Conservation (phyloP, 2,329 filamentous ascomycete genomes). For the Curvularia spicifera region DNA sequence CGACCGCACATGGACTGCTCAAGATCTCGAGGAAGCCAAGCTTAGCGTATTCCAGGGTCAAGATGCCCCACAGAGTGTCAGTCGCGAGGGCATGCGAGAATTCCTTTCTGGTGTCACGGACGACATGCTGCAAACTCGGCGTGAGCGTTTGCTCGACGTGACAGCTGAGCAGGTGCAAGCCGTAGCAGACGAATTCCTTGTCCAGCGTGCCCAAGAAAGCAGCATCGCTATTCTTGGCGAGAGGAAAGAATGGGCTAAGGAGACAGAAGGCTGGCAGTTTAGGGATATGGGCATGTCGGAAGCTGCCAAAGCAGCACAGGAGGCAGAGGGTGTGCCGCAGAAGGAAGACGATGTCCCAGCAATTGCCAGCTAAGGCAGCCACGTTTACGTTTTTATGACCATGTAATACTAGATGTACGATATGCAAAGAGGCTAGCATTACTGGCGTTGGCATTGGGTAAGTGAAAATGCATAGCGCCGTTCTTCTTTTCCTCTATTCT, state of each 20-base stretch:
- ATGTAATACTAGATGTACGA: constrained; percentile 28
- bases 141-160: constrained; percentile 87
- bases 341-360: constrained; percentile 26
- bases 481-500: constrained; percentile 9
- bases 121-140: constrained; percentile 84
- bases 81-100: constrained; percentile 81
- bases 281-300: constrained; percentile 71
- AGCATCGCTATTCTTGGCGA: constrained; percentile 79
- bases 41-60: constrained; percentile 90
- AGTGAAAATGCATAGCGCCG: constrained; percentile 22
- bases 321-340: constrained; percentile 27
- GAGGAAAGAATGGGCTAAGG: constrained; percentile 74
- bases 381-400: not conserved
- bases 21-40: constrained; percentile 94
- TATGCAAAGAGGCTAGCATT: constrained; percentile 24
- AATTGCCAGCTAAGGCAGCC: constrained; percentile 10
- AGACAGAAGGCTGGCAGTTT: constrained; percentile 72
- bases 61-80: constrained; percentile 87
- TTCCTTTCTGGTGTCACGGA: constrained; percentile 87
- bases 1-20: constrained; percentile 79
- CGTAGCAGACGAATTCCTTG: constrained; percentile 81
- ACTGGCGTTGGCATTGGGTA: constrained; percentile 15
- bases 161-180: constrained; percentile 78
- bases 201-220: constrained; percentile 69
- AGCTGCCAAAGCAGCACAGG: constrained; percentile 25